Conservation (phyloP, 2,329 filamentous ascomycete species). For the Lasiodiplodia theobromae region DNA sequence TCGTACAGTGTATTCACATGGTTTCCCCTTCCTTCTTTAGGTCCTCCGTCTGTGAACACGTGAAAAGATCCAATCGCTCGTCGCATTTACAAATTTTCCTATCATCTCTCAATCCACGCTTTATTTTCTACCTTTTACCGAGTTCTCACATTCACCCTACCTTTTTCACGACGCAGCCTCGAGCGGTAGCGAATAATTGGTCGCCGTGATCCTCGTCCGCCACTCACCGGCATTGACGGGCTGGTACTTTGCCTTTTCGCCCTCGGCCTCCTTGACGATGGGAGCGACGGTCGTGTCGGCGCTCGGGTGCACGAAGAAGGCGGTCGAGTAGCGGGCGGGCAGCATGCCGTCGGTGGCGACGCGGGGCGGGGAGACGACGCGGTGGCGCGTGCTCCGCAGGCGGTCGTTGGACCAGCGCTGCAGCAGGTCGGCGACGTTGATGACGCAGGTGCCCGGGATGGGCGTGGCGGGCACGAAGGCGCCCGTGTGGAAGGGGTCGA, state of each 20-base stretch:
- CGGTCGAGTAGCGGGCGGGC: slow-evolving; percentile 81
- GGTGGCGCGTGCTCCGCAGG: slow-evolving; percentile 88
- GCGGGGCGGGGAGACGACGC: slow-evolving; percentile 83
- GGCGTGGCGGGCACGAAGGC: slow-evolving; percentile 83
- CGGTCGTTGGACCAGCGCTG: slow-evolving; percentile 89
- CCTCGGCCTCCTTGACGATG: neutral
- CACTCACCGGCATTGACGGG: slow-evolving; percentile 83
- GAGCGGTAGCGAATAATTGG: slow-evolving; percentile 60
- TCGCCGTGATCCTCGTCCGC: slow-evolving; percentile 75
- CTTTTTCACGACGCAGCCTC: neutral
- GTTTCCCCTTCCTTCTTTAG: no score
- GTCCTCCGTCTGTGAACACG: no score
- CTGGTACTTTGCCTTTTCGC: slow-evolving; percentile 75
- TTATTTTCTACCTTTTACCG: neutral
- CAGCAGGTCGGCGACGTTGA: slow-evolving; percentile 88
- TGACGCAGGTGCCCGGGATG: slow-evolving; percentile 80
- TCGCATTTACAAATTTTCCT: neutral
- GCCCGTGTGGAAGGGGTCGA: slow-evolving; percentile 71
- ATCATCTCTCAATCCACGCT: no score
- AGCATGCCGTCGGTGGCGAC: slow-evolving; percentile 58
- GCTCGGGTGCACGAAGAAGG: slow-evolving; percentile 92
- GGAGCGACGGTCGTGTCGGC: slow-evolving; percentile 72
- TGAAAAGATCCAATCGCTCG: neutral
- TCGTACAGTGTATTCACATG: neutral
- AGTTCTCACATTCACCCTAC: neutral